These are phyloP conservation scores for Triadica sebifera DNA, from an alignment of 345 rosid genomes.

Conservation along the genomic window DNA sequence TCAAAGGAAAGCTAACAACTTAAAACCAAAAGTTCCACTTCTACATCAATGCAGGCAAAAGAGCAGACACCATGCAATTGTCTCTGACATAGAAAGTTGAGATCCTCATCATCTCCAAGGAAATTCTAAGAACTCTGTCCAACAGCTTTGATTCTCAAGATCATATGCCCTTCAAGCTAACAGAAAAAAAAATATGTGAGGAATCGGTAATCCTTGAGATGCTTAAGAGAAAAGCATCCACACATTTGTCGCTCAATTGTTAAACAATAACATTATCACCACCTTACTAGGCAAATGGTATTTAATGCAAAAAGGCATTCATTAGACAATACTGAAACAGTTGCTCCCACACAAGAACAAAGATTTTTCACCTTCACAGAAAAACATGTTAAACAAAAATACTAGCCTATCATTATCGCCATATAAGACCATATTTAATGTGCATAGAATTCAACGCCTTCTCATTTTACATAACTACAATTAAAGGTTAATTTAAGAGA, in stretches of 20 bases:
- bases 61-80: neutral
- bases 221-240: no score
- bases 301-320: neutral
- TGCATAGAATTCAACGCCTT: neutral
- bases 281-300: no score
- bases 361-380: neutral
- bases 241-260: neutral
- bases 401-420: neutral
- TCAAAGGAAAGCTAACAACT: constrained; percentile 19
- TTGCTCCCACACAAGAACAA: neutral
- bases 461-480: neutral
- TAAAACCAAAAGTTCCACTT: constrained; percentile 26
- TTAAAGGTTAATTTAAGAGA: neutral
- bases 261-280: neutral
- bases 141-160: neutral
- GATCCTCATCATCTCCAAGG: constrained; percentile 2
- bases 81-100: neutral
- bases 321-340: neutral
- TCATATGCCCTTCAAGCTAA: constrained; percentile 4
- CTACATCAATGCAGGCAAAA: neutral
- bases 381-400: neutral
- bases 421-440: neutral
- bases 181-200: neutral
- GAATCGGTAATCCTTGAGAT: neutral
- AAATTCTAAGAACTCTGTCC: neutral